Base-by-base conservation (phyloP, 306 rosid genomes). In the Cicer pinnatifidum region DNA sequence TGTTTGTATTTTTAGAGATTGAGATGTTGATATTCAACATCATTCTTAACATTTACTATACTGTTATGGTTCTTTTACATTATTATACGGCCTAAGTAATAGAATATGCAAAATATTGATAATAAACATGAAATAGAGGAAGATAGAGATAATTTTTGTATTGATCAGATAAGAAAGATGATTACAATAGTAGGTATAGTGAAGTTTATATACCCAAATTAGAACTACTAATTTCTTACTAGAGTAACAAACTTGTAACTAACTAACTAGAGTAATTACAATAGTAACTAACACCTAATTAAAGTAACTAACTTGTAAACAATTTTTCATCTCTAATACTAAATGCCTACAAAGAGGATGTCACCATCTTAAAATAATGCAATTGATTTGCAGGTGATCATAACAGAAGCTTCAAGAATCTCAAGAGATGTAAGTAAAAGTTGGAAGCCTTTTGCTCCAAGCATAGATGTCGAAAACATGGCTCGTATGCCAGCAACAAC, bases 331-430 rank as follows among this genome's bases (percentile, higher is more conserved):
- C 5, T 28, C 35, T 28, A 28, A 28, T 28, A 28, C 48, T 33
- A 68, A 47, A 20, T 71, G 48, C 61, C 53, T 41, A 19, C 7
- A 75, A 69, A 23, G 61, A 15, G 59, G 17, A 47, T 50, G 71
- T 43, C 52, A 19, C 19, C 53, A 41, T 74, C 79, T 11, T 74
- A 39, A 78, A 71, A 59, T 77, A 37, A 72, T 86, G 58, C 73
- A 5, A 40, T 60, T 78, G 77, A 52, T 76, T 50, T 75, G 81
- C 69, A 93, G 96, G 88, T 91, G 79, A 89, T 93, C 60, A 68
- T 91, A 70, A 80, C 82, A 52, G 92, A 84, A 82, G 98, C 96
- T 68, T 86, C 96, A 67, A 91, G 83, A 75, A 79, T 82, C 39
- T 58, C 82, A 50, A 86, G 41, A 69, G 91, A 85, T 52, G 67